Conservation (phyloP, 805 yeast genomes). For the Zygotorulaspora florentina region DNA sequence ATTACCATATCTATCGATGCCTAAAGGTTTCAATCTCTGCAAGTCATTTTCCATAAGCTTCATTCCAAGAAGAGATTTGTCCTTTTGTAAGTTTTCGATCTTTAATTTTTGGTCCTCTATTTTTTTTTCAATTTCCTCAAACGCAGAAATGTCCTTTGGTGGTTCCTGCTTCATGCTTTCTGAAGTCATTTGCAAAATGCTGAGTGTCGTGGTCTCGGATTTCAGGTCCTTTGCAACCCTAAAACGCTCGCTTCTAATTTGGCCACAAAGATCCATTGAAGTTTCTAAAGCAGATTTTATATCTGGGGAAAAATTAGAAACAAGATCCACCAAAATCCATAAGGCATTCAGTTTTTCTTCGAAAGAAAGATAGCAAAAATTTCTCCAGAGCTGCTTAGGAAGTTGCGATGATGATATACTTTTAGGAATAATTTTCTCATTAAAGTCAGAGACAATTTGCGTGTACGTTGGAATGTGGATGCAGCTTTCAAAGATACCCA, state of each 20-base stretch:
- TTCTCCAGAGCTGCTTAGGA: conserved; percentile 40
- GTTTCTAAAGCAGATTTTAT: conserved; percentile 32
- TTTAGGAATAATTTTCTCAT: conserved; percentile 48
- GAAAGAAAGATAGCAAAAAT: conserved; percentile 54
- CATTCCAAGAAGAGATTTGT: conserved; percentile 53
- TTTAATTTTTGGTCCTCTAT: conserved; percentile 25
- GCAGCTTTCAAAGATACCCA: conserved; percentile 57
- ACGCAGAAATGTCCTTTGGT: conserved; percentile 16
- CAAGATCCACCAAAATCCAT: conserved; percentile 58
- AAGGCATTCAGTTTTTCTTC: conserved; percentile 54
- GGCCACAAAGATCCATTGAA: conserved; percentile 32
- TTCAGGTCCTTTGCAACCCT: conserved; percentile 28
- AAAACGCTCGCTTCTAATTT: conserved; percentile 34
- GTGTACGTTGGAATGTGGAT: conserved; percentile 28
- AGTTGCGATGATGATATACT: conserved; percentile 27
- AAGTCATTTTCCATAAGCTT: conserved; percentile 65
- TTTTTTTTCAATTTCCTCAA: conserved; percentile 15
- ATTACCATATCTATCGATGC: conserved; percentile 79
- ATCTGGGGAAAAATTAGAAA: conserved; percentile 35
- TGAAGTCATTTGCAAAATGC: conserved; percentile 6
- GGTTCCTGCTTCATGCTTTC: conserved; percentile 11
- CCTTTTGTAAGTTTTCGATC: conserved; percentile 42
- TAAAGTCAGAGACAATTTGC: conserved; percentile 45
- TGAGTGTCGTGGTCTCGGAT: conserved; percentile 17
- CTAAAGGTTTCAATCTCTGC: conserved; percentile 71